These are phyloP conservation scores for Mycena haematopus DNA, from an alignment of 768 basidiomycete genomes.

Conservation along the genomic window DNA sequence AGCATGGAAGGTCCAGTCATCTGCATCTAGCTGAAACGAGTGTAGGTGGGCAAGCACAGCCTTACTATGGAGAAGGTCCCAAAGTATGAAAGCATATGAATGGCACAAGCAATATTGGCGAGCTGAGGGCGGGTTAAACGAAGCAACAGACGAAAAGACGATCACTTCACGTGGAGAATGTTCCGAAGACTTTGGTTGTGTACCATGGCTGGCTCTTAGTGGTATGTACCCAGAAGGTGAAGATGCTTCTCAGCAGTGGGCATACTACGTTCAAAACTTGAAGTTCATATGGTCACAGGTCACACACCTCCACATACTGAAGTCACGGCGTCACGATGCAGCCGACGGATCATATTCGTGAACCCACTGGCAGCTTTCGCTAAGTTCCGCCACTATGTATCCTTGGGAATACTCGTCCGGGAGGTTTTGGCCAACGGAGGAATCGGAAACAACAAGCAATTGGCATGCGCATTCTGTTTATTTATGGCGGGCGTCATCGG, in stretches of 20 bases:
- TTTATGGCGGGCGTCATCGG: too few relatives aligned
- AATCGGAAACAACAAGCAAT: too few relatives aligned
- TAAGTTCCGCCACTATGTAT: too few relatives aligned
- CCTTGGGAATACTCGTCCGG: too few relatives aligned
- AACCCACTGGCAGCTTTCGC: too few relatives aligned
- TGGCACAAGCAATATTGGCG: constrained; percentile 59
- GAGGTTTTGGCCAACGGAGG: too few relatives aligned
- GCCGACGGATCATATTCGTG: too few relatives aligned
- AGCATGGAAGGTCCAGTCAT: constrained; percentile 82
- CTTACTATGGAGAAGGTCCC: constrained; percentile 59
- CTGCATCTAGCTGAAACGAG: constrained; percentile 42
- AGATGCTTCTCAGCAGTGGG: neutral
- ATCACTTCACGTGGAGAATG: constrained; percentile 28
- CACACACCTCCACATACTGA: too few relatives aligned
- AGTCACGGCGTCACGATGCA: too few relatives aligned
- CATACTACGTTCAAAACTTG: too few relatives aligned
- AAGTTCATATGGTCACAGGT: too few relatives aligned
- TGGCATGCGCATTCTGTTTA: too few relatives aligned
- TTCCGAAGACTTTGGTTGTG: constrained; percentile 27
- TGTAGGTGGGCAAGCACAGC: constrained; percentile 15
- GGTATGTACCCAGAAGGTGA: neutral
- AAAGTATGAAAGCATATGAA: constrained; percentile 70
- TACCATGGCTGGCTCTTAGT: constrained; percentile 26
- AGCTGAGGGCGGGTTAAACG: constrained; percentile 41
- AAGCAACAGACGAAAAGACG: neutral